These are phyloP conservation scores for Trichoderma asperelloides DNA, from an alignment of 495 filamentous ascomycete genomes.

Conservation along the genomic window DNA sequence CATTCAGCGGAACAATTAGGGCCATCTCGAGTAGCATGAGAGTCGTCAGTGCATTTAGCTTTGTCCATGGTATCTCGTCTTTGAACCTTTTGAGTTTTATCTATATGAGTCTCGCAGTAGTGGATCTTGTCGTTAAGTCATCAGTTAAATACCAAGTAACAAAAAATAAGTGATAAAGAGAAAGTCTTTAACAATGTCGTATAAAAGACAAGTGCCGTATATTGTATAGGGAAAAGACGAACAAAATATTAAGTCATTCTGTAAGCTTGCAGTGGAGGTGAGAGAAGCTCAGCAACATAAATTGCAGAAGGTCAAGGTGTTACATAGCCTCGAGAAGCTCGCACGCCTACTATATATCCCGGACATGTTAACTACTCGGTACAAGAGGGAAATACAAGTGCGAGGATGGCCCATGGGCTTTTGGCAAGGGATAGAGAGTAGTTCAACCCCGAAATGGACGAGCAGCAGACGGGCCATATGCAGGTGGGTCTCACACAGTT, in stretches of 20 bases:
- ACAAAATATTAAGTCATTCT: background rate
- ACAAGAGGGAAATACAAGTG: background rate
- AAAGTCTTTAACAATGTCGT: no score
- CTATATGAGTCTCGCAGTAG: background rate
- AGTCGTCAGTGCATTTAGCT: background rate
- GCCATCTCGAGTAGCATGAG: background rate
- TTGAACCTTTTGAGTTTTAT: background rate
- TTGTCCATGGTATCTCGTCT: background rate
- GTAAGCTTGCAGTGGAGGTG: background rate
- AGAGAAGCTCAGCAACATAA: background rate
- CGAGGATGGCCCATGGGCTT: background rate
- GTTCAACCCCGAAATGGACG: background rate
- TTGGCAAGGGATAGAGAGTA: background rate
- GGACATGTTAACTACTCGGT: background rate
- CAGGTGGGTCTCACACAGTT: constrained; percentile 16
- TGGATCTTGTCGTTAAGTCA: background rate
- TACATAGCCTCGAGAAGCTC: background rate
- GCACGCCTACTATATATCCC: background rate
- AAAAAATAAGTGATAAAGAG: no score
- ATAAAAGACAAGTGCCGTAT: background rate
- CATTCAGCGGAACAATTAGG: background rate
- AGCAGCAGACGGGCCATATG: background rate
- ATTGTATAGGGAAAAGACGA: background rate
- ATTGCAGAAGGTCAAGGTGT: background rate
- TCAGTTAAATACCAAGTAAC: background rate